Conservation (phyloP, 495 filamentous ascomycete species). For the Penicillium roqueforti region DNA sequence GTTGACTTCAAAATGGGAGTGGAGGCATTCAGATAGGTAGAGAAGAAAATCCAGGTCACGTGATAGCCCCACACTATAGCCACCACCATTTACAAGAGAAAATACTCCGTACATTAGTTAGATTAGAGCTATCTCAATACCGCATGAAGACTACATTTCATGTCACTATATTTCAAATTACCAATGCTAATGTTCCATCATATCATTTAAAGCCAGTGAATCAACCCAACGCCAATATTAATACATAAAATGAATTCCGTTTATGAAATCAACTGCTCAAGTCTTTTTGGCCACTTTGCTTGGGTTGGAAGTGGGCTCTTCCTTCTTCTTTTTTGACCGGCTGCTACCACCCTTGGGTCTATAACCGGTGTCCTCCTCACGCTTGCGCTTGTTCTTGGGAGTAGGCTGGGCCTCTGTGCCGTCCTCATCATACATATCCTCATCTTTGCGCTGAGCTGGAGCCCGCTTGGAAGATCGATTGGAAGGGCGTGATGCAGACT, state of each 20-base stretch:
- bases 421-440: slow-evolving; percentile 51
- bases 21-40: neutral
- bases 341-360: slow-evolving; percentile 63
- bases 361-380: slow-evolving; percentile 66
- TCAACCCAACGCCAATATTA: slow-evolving; percentile 18
- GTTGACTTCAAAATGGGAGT: neutral
- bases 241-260: slow-evolving; percentile 17
- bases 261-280: slow-evolving; percentile 5
- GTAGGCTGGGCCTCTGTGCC: slow-evolving; percentile 41
- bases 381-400: slow-evolving; percentile 52
- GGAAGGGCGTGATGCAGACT: slow-evolving; percentile 46
- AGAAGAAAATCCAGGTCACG: slow-evolving; percentile 8
- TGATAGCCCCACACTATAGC: slow-evolving; percentile 3
- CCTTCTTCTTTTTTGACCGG: slow-evolving; percentile 61
- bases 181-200: neutral
- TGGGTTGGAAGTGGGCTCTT: slow-evolving; percentile 34
- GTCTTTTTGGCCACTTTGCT: slow-evolving; percentile 37
- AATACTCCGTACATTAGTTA: too few relatives aligned
- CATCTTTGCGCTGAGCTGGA: slow-evolving; percentile 44
- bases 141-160: neutral
- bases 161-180: neutral
- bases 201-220: neutral
- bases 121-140: neutral
- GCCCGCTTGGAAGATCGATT: slow-evolving; percentile 40
- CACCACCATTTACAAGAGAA: neutral